Base-by-base conservation (phyloP, 306 rosid species). In the Trifolium dubium region DNA sequence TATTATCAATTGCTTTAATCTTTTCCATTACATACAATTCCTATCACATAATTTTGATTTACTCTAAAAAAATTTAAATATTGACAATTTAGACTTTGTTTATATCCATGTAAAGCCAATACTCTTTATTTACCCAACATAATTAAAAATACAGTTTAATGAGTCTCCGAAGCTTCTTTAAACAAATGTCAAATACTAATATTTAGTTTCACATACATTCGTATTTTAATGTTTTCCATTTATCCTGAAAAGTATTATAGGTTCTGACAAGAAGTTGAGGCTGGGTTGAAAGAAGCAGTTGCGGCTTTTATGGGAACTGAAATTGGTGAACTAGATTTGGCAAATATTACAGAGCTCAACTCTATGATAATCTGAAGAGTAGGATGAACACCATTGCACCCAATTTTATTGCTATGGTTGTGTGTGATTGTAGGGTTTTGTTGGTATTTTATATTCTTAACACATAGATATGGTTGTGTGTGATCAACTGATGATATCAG, bases 271-370 rank as follows among this genome's bases (percentile, higher is more conserved):
- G 97, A 91, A 51, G 86, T 93, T 67, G 98, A 93, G 84, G 15
- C 80, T 18, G 88, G 87, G 62, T 51, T 93, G 83, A 93, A 93
- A 83, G 97, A 93, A 65, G 98, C 94, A 5, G 64, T 87, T 68
- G 70, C 89, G 84, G 89, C 91, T 68, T 93, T 96, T 10, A 93
- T 93, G 97, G 98, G 97, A 85, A 93, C 97, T 28, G 98, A 93
- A 88, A 82, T 93, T 69, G 93, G 94, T 70, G 98, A 93, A 59
- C 89, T 91, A 69, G 98, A 93, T 84, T 77, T 93, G 88, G 68
- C 56, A 4, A 93, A 91, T 73, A 93, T 89, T 68, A 94, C 85
- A 84, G 97, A 75, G 95, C 96, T 15, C 92, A 87, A 61, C 89
- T 89, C 5, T 91, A 80, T 64, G 97, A 94, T 77, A 89, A 91